Evolutionary conservation across 2,329 filamentous ascomycete genomes (phyloP).

Genomic region (Lachnellula arida): DNA sequence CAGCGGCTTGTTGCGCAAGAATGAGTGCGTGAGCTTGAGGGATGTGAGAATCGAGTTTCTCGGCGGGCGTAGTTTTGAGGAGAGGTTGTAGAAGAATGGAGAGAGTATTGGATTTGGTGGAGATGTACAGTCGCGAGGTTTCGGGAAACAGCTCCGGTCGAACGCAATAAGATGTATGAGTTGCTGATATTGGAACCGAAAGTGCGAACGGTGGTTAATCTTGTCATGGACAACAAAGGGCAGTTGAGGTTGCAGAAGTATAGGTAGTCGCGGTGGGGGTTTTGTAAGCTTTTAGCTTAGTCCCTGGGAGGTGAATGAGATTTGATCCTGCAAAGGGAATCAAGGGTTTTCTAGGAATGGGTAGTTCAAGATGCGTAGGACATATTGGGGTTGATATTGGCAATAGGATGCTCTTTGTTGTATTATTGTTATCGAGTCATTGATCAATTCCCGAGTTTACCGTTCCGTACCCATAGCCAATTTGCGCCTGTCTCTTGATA

Average conservation of each 20-base stretch:
- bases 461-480: neutral
- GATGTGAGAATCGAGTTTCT: neutral
- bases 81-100: neutral
- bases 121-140: neutral
- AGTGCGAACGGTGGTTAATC: slow-evolving; percentile 1
- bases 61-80: neutral
- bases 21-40: neutral
- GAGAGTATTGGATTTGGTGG: neutral
- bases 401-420: neutral
- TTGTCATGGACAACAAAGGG: slow-evolving; percentile 11
- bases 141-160: neutral
- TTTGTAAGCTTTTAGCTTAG: neutral
- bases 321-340: too few species aligned
- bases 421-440: neutral
- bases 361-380: too few species aligned
- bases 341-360: too few species aligned
- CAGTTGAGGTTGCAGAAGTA: neutral
- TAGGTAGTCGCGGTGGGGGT: neutral
- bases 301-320: too few species aligned
- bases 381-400: too few species aligned
- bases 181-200: neutral
- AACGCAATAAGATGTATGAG: neutral
- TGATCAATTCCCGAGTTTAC: neutral
- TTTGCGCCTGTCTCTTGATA: neutral
- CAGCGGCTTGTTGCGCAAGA: neutral